A percentile compares a stretch with the other conserved stretches of the same genome.
Conservation (phyloP, 164 flowering plant species). For the Euptelea pleiosperma region DNA sequence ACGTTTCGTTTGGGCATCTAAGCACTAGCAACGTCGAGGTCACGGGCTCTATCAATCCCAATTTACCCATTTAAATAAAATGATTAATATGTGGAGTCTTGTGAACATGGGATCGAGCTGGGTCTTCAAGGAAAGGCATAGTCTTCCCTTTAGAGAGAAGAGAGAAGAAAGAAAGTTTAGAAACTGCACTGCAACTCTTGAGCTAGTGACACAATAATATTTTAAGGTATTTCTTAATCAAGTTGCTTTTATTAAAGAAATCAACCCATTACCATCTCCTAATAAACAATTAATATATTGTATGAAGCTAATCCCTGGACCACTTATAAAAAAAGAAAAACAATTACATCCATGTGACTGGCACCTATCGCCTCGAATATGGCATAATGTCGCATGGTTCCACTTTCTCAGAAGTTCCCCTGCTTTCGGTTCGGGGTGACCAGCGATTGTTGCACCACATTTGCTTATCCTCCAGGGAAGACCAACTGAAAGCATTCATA, state of each 20-base stretch:
- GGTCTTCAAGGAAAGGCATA: slow-evolving; percentile 22
- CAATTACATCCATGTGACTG: slow-evolving; percentile 45
- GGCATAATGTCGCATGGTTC: slow-evolving; percentile 34
- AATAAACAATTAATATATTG: slow-evolving; percentile 26
- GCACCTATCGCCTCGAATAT: slow-evolving; percentile 32
- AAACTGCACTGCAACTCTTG: slow-evolving; percentile 8
- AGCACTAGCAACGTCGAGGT: slow-evolving; percentile 16
- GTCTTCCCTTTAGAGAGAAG: slow-evolving; percentile 29
- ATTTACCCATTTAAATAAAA: neutral
- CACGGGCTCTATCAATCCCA: slow-evolving; percentile 16
- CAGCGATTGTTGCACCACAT: slow-evolving; percentile 29
- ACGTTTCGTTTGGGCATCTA: too few relatives aligned
- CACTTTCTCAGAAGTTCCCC: slow-evolving; percentile 30
- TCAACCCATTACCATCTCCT: slow-evolving; percentile 35
- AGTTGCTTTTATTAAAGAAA: slow-evolving; percentile 30
- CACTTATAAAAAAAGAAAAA: slow-evolving; percentile 22
- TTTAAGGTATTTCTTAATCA: slow-evolving; percentile 40
- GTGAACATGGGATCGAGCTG: slow-evolving; percentile 22
- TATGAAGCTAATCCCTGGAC: slow-evolving; percentile 42
- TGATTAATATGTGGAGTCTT: slow-evolving; percentile 16
- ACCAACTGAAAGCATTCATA: slow-evolving; percentile 25
- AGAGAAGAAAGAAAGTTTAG: slow-evolving; percentile 12
- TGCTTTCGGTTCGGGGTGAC: slow-evolving; percentile 28
- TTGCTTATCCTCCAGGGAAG: slow-evolving; percentile 30
- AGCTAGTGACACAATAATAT: slow-evolving; percentile 16